Conservation (phyloP, 805 yeast genomes). For the Blastobotrys attinorum region DNA sequence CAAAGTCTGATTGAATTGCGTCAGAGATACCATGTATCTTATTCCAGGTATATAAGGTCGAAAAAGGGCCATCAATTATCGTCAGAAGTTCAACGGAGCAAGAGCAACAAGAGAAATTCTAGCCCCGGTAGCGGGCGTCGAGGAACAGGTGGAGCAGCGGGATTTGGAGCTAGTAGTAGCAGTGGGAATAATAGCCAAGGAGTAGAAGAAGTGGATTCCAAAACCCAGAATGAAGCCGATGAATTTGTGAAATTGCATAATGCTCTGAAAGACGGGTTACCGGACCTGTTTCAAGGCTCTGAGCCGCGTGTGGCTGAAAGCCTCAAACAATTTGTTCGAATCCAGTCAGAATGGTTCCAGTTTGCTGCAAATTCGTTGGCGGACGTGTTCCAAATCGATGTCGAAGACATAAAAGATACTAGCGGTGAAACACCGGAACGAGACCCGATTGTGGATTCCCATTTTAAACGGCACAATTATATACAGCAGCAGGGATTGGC, state of each 20-base stretch:
- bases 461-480: neutral
- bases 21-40: conserved; percentile 13
- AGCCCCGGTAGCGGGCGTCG: neutral
- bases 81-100: neutral
- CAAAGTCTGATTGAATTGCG: conserved; percentile 12
- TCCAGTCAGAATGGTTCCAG: conserved; percentile 19
- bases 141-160: neutral
- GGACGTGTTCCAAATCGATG: conserved; percentile 12
- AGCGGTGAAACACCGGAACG: neutral
- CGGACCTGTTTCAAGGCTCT: conserved; percentile 15
- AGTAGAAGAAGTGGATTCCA: neutral
- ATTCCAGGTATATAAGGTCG: conserved; percentile 14
- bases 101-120: neutral
- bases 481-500: no score
- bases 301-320: conserved; percentile 13
- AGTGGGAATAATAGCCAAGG: neutral
- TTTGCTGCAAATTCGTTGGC: conserved; percentile 18
- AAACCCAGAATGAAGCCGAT: conserved; percentile 14
- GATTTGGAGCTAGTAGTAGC: no score
- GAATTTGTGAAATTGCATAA: conserved; percentile 17
- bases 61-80: conserved; percentile 3
- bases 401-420: conserved; percentile 1
- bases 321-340: conserved; percentile 10
- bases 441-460: neutral
- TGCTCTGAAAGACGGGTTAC: conserved; percentile 18